These are phyloP conservation scores for Solanum gracilifrons DNA, from an alignment of 257 asterid species.

Conservation along the genomic window DNA sequence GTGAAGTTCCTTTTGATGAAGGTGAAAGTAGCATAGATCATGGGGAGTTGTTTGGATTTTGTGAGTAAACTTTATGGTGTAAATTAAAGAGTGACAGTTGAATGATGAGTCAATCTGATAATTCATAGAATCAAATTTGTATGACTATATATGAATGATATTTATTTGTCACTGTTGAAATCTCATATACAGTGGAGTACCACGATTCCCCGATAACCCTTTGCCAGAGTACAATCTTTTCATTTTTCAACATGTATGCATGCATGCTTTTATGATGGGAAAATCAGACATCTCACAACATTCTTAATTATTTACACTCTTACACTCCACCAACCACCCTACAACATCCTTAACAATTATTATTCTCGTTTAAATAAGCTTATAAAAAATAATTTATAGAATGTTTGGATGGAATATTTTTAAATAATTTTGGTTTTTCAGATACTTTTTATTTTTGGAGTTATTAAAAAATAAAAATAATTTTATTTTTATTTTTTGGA, in stretches of 20 bases:
- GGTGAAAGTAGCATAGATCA: background rate
- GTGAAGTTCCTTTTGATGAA: background rate
- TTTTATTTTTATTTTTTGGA: too few species aligned
- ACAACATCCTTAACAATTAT: background rate
- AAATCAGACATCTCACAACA: background rate
- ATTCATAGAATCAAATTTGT: background rate
- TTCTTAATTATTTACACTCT: background rate
- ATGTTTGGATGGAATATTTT: too few species aligned
- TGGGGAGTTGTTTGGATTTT: background rate
- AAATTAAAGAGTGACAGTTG: background rate
- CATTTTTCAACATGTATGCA: background rate
- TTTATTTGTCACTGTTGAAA: background rate
- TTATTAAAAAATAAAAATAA: too few species aligned
- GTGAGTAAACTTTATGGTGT: background rate
- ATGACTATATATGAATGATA: background rate
- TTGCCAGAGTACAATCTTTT: background rate
- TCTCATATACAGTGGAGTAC: background rate
- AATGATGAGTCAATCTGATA: background rate
- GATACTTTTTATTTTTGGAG: too few species aligned
- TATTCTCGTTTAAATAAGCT: too few species aligned
- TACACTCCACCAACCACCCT: background rate
- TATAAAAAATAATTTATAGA: too few species aligned
- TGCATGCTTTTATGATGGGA: background rate
- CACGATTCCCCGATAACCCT: background rate
- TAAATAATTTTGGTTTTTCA: too few species aligned